These are phyloP conservation scores for Salix viminalis DNA, from an alignment of 345 rosid genomes.

Conservation along the genomic window DNA sequence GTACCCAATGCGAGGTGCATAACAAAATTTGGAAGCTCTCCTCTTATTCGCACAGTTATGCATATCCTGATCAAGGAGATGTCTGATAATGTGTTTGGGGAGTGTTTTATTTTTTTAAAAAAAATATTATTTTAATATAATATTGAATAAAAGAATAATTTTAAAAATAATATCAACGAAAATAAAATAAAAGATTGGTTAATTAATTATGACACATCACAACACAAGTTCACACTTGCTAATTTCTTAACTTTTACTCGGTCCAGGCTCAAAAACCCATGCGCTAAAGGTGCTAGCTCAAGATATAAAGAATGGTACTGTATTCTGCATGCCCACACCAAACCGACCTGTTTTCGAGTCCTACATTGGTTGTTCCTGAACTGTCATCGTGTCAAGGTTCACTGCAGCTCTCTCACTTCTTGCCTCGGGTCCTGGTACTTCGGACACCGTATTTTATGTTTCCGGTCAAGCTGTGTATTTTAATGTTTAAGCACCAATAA, in stretches of 20 bases:
- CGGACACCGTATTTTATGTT: neutral
- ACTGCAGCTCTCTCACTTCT: conserved; percentile 3
- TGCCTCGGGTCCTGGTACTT: conserved; percentile 1
- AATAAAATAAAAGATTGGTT: too few relatives aligned
- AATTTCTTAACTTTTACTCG: neutral
- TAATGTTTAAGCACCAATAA: neutral
- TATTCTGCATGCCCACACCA: too few relatives aligned
- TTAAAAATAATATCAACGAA: too few relatives aligned
- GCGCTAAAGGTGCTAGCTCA: neutral
- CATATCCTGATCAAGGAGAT: too few relatives aligned
- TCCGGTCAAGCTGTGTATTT: neutral
- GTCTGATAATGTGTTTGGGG: too few relatives aligned
- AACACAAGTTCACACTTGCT: too few relatives aligned
- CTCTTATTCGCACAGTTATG: neutral
- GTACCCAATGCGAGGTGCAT: neutral
- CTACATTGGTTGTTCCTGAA: conserved; percentile 24
- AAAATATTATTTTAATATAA: too few relatives aligned
- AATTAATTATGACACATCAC: too few relatives aligned
- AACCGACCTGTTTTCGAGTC: neutral
- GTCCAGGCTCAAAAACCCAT: neutral
- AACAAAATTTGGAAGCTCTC: neutral
- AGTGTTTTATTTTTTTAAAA: too few relatives aligned
- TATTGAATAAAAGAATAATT: too few relatives aligned
- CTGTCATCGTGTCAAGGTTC: conserved; percentile 19
- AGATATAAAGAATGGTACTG: neutral